Base-by-base conservation (phyloP, 768 basidiomycete genomes). In the Russula sp. region DNA sequence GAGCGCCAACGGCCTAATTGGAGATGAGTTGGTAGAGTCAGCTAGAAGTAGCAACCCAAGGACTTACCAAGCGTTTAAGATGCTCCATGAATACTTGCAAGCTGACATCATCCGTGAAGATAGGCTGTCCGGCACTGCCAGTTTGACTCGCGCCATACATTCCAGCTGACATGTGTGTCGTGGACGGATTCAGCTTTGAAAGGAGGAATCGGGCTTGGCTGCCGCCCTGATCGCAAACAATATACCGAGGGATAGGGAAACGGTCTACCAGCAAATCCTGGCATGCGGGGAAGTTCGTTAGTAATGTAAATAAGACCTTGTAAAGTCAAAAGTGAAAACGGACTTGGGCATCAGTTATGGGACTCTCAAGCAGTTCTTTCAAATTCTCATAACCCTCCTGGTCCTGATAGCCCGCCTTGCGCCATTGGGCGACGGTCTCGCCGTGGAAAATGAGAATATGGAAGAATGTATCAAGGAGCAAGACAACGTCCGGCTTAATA, bases 361-460 rank as follows among this genome's bases (percentile, higher is more conserved):
- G 97, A 3, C 84, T 76, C 71, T 93, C 90, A 18, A 98, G 82
- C 52, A 98, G 79, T 73, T 96, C 94, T 71, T 94, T 95, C 78
- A 99, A 91, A 77, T 99, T 98, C 76, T 98, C 97, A 71, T 98
- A 97, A 40, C 94, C 95, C 74, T 98, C 95, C 77, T 98, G 96
- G 0, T 99, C 95, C 72, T 98, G 97, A 72, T 98, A 99, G 0
- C 94, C 95, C 13, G 92, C 91, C 76, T 98, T 98, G 57, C 96
- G 85, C 97, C 97, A 99, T 74, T 94, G 90, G 0, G 97, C 95
- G 54, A 99, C 83, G 24, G 93, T 92, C 75, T 96, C 93, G 24
- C 97, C 97, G 73, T 99, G 97, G 89, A 97, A 98, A 75, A 99
- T 98, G 71, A 98, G 88, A 69, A 98, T 97, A 74, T 99, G 96